Conservation (phyloP, 208 protist species). For the Trypanosoma platydactyli region DNA sequence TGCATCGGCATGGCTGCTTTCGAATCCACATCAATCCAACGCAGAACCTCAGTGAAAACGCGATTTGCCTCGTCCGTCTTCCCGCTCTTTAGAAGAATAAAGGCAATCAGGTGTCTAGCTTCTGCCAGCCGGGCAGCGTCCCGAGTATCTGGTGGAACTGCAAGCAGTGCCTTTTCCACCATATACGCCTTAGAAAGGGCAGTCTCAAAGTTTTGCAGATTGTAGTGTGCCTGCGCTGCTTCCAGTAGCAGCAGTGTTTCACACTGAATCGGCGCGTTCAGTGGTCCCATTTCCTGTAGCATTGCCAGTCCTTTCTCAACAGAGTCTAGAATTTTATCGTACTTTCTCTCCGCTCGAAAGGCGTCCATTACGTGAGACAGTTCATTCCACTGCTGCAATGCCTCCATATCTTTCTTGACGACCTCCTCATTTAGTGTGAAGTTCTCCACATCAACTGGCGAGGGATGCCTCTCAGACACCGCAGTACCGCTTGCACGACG, state of each 20-base stretch:
- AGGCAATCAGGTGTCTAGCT: slow-evolving; percentile 73
- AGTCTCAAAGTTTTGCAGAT: slow-evolving; percentile 52
- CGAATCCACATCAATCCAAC: slow-evolving; percentile 86
- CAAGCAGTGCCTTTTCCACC: slow-evolving; percentile 51
- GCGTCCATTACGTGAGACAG: slow-evolving; percentile 59
- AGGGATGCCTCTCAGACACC: slow-evolving; percentile 1
- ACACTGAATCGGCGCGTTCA: slow-evolving; percentile 83
- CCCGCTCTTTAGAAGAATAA: slow-evolving; percentile 51
- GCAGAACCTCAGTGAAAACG: slow-evolving; percentile 67
- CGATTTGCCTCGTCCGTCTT: slow-evolving; percentile 50
- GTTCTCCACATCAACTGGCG: slow-evolving; percentile 79
- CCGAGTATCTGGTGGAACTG: slow-evolving; percentile 34
- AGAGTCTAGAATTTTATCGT: slow-evolving; percentile 43
- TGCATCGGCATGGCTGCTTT: slow-evolving; percentile 84
- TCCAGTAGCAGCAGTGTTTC: slow-evolving; percentile 85
- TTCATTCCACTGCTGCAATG: slow-evolving; percentile 68
- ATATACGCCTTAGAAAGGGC: slow-evolving; percentile 48
- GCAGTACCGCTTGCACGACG: neutral
- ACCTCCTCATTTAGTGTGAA: slow-evolving; percentile 88
- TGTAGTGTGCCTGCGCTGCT: slow-evolving; percentile 82
- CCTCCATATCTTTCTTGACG: slow-evolving; percentile 72
- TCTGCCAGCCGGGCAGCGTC: slow-evolving; percentile 82
- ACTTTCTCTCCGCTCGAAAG: slow-evolving; percentile 36
- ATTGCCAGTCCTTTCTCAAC: slow-evolving; percentile 60
- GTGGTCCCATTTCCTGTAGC: slow-evolving; percentile 63